These are phyloP conservation scores for Baeospora myosura DNA, from an alignment of 1,284 basidiomycete genomes.

Conservation along the genomic window DNA sequence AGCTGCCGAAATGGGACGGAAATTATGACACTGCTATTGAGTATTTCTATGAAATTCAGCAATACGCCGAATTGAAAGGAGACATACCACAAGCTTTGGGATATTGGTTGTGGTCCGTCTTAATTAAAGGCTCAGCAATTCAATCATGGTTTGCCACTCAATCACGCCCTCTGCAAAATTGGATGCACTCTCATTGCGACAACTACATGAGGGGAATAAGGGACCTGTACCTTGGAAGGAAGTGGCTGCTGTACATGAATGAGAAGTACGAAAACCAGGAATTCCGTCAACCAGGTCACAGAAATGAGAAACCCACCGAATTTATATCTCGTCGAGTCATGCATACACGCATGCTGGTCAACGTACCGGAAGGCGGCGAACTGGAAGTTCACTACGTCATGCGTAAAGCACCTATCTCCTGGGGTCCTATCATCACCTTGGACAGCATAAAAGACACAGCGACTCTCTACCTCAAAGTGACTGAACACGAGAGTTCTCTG, in stretches of 20 bases:
- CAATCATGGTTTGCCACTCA: not conserved
- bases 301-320: not conserved
- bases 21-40: not conserved
- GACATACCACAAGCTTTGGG: slow-evolving; percentile 1
- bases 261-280: not conserved
- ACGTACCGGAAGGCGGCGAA: not conserved
- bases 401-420: not conserved
- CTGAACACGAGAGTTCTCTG: no score
- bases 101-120: slow-evolving; percentile 1
- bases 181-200: not conserved
- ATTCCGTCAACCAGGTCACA: not conserved
- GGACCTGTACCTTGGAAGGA: not conserved
- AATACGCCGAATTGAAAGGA: not conserved
- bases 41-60: slow-evolving; percentile 2
- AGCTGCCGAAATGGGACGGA: slow-evolving; percentile 6
- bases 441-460: not conserved
- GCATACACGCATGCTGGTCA: not conserved
- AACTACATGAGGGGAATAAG: not conserved
- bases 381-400: not conserved
- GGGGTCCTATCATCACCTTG: not conserved
- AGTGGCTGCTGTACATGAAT: not conserved
- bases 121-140: not conserved
- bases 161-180: not conserved
- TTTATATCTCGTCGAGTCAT: not conserved
- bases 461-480: no score